These are phyloP conservation scores for Trypanosoma conorhini DNA, from an alignment of 208 protist genomes.

Conservation along the genomic window DNA sequence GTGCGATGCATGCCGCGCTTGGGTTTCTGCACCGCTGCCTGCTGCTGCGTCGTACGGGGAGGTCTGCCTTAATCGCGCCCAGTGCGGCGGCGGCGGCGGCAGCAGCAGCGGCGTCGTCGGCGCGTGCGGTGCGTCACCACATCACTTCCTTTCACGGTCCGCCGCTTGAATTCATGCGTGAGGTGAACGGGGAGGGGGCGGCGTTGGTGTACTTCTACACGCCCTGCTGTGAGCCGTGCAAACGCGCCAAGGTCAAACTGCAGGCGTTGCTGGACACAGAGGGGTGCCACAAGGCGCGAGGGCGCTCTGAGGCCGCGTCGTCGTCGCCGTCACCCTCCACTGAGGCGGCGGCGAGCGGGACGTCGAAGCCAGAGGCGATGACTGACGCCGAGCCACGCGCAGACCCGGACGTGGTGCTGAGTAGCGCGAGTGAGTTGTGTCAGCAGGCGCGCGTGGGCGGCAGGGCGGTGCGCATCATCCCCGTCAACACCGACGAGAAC, in stretches of 20 bases:
- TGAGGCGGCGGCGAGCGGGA: background rate
- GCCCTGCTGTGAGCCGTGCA: constrained; percentile 61
- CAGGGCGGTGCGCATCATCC: constrained; percentile 40
- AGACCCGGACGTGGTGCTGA: background rate
- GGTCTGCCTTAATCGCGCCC: background rate
- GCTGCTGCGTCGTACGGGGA: background rate
- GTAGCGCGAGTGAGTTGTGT: constrained; percentile 15
- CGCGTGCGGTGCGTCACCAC: constrained; percentile 17
- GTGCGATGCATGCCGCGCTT: background rate
- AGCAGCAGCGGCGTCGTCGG: background rate
- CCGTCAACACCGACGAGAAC: constrained; percentile 80
- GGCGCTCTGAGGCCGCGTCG: background rate
- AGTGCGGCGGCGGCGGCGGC: background rate
- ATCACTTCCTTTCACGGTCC: constrained; percentile 52
- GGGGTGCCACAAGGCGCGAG: background rate
- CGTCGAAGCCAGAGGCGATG: background rate
- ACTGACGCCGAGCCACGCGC: background rate
- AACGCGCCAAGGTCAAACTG: constrained; percentile 48
- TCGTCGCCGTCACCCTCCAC: background rate
- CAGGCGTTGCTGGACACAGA: constrained; percentile 8
- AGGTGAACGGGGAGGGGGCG: constrained; percentile 31
- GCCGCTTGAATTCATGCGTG: constrained; percentile 43
- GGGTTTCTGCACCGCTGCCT: background rate
- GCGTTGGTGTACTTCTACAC: constrained; percentile 86
- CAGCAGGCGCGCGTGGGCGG: constrained; percentile 22